Conservation (phyloP, 495 filamentous ascomycete species). For the Aspergillus diversus region DNA sequence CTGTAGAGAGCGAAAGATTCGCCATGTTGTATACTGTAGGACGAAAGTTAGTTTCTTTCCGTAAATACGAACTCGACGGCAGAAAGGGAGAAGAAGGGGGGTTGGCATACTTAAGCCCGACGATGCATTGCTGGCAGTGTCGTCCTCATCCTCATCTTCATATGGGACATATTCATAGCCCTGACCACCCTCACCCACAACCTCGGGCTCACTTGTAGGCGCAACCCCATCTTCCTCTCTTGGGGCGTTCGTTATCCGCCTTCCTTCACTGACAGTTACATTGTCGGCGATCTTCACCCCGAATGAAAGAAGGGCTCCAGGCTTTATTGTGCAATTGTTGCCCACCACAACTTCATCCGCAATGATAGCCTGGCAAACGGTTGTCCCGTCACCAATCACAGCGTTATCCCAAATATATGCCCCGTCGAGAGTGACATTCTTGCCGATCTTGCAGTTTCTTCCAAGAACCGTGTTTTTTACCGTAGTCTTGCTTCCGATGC, state of each 20-base stretch:
- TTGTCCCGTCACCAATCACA: slow-evolving; percentile 70
- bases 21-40: slow-evolving; percentile 69
- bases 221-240: slow-evolving; percentile 47
- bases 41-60: slow-evolving; percentile 17
- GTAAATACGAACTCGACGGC: slow-evolving; percentile 28
- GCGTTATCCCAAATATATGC: slow-evolving; percentile 92
- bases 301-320: slow-evolving; percentile 79
- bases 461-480: slow-evolving; percentile 79
- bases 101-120: slow-evolving; percentile 54
- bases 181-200: slow-evolving; percentile 50
- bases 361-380: slow-evolving; percentile 74
- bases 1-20: slow-evolving; percentile 68
- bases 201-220: slow-evolving; percentile 52
- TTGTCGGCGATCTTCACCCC: slow-evolving; percentile 71
- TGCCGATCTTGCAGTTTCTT: slow-evolving; percentile 81
- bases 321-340: slow-evolving; percentile 64
- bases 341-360: slow-evolving; percentile 73
- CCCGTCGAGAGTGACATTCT: slow-evolving; percentile 74
- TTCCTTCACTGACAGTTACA: slow-evolving; percentile 52
- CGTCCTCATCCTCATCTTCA: slow-evolving; percentile 56
- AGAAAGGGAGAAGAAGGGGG: slow-evolving; percentile 5
- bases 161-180: slow-evolving; percentile 54
- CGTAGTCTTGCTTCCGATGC: slow-evolving; percentile 69
- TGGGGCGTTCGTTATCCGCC: slow-evolving; percentile 59
- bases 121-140: slow-evolving; percentile 48